Conservation (phyloP, 2,329 filamentous ascomycete species). For the Stagonosporopsis tanaceti region DNA sequence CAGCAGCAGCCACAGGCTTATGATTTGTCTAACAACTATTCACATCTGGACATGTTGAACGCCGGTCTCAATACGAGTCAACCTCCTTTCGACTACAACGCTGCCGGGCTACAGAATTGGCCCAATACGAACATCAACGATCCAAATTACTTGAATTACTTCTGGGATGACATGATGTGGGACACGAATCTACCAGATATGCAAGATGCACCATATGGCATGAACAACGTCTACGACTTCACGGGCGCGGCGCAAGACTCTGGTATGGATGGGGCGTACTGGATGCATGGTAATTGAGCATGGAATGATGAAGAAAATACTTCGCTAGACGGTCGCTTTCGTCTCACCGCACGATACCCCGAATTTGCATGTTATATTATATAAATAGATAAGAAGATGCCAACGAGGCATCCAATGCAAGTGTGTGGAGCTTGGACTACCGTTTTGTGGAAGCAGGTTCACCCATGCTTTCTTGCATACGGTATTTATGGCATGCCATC, state of each 20-base stretch:
- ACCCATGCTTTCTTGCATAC: background rate
- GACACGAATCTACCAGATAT: slow-evolving; percentile 50
- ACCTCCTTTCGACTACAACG: slow-evolving; percentile 38
- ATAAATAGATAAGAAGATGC: background rate
- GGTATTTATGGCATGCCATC: background rate
- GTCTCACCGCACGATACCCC: slow-evolving; percentile 14
- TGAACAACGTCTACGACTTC: slow-evolving; percentile 47
- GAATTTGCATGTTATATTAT: background rate
- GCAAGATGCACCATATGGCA: slow-evolving; percentile 46
- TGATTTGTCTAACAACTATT: slow-evolving; percentile 27
- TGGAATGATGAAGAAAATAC: background rate
- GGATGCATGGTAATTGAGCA: slow-evolving; percentile 47
- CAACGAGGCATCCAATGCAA: background rate
- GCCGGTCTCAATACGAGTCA: slow-evolving; percentile 17
- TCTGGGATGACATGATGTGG: slow-evolving; percentile 56
- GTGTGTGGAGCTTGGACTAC: background rate
- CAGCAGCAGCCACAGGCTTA: slow-evolving; percentile 19
- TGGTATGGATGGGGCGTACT: slow-evolving; percentile 40
- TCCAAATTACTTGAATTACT: slow-evolving; percentile 43
- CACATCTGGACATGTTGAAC: slow-evolving; percentile 4
- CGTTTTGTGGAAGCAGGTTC: background rate
- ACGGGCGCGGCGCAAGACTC: slow-evolving; percentile 44
- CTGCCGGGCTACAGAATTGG: slow-evolving; percentile 34
- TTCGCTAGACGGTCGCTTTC: slow-evolving; percentile 5
- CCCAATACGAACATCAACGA: slow-evolving; percentile 36